Evolutionary conservation across 768 basidiomycete genomes (phyloP), one percentile per base, ranked within the genome.

Genomic region (Flagelloscypha sp.): DNA sequence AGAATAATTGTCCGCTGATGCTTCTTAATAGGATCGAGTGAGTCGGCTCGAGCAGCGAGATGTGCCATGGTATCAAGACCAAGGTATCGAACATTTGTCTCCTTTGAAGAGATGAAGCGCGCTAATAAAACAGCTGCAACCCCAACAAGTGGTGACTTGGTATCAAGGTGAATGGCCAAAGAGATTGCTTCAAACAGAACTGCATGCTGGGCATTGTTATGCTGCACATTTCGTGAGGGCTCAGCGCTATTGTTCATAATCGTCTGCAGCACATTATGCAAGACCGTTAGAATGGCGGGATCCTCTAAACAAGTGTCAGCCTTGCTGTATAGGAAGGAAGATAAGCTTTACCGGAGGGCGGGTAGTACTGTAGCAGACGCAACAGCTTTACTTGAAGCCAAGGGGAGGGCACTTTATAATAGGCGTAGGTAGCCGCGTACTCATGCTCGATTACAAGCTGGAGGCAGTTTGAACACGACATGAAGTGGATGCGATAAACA

Each of bases 31-130:
- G 88, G 79, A 10, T 84, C 84, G 20, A 99, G 69, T 7, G 87
- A 86, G 41, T 94, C 92, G 27, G 87, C 83, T 30, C 89, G 79
- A 6, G 92, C 92, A 5, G 95, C 95, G 12, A 99, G 77, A 63
- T 98, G 94, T 3, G 95, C 93, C 84, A 99, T 90, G 29, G 90
- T 94, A 56, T 99, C 94, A 35, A 99, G 70, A 16, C 95, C 93
- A 28, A 99, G 78, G 62, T 99, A 99, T 37, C 95, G 73, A 29
- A 98, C 92, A 51, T 99, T 99, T 24, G 95, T 99, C 59, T 99
- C 95, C 57, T 94, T 97, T 13, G 92, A 93, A 36, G 88, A 84
- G 47, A 99, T 97, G 58, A 98, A 99, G 1, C 88, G 79, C 27
- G 94, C 94, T 15, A 99, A 76, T 15, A 98, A 74, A 33, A 88